A percentile compares a stretch with the other conserved stretches of the same genome.
These are phyloP conservation scores for Sicyos baderoa DNA, from an alignment of 306 rosid species.

Conservation along the genomic window DNA sequence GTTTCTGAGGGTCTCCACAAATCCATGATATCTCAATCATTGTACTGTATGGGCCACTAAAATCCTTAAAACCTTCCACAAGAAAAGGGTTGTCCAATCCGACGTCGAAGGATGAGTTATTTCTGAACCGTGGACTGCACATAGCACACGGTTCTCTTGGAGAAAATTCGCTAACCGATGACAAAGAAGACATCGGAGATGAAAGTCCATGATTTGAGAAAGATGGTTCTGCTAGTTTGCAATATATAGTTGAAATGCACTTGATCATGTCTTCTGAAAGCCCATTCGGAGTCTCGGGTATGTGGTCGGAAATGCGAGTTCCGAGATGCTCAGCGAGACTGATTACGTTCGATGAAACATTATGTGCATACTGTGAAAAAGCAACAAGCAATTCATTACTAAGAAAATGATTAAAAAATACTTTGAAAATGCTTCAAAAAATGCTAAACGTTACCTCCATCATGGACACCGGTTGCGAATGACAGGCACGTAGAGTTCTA, in stretches of 20 bases:
- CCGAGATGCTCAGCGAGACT: conserved; percentile 97
- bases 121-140: conserved; percentile 74
- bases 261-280: conserved; percentile 90
- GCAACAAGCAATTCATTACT: neutral
- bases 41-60: conserved; percentile 91
- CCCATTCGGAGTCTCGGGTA: conserved; percentile 60
- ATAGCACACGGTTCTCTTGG: conserved; percentile 55
- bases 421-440: neutral
- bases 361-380: conserved; percentile 48
- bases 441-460: conserved; percentile 47
- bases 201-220: conserved; percentile 53
- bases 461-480: conserved; percentile 87
- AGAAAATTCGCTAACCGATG: conserved; percentile 67
- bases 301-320: conserved; percentile 73
- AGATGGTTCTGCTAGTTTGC: conserved; percentile 80
- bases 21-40: conserved; percentile 92
- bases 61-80: conserved; percentile 80
- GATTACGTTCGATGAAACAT: conserved; percentile 53
- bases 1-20: conserved; percentile 55
- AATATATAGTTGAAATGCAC: conserved; percentile 78
- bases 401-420: neutral
- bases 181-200: conserved; percentile 79
- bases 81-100: conserved; percentile 79
- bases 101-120: conserved; percentile 58
- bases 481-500: conserved; percentile 65